Percentiles rank a stretch among this genome's conserved stretches.
Evolutionary conservation across 164 flowering plant genomes (phyloP).

Genomic region (Nelumbo lutea): DNA sequence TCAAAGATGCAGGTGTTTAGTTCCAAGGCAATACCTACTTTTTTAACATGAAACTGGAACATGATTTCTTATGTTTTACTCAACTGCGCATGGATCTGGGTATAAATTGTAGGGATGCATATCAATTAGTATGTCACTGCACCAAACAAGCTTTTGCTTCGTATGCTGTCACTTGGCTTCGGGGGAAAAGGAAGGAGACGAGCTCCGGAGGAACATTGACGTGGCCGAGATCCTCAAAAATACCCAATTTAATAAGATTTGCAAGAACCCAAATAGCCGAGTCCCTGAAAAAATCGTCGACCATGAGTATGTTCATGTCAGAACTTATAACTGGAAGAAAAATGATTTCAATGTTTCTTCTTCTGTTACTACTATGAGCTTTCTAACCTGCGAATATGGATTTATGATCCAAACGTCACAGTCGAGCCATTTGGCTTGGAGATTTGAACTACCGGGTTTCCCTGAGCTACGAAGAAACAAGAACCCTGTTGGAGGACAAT

Average conservation of each 20-base stretch:
- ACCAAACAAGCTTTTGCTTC: constrained; percentile 76
- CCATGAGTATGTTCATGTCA: constrained; percentile 56
- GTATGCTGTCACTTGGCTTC: constrained; percentile 87
- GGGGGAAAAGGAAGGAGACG: constrained; percentile 89
- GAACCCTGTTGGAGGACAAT: constrained; percentile 48
- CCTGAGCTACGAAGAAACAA: constrained; percentile 58
- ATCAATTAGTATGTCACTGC: constrained; percentile 65
- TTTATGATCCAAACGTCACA: constrained; percentile 18
- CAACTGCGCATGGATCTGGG: not conserved
- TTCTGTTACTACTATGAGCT: not conserved
- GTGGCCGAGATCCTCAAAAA: constrained; percentile 65
- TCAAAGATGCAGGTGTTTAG: not conserved
- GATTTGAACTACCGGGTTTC: constrained; percentile 85
- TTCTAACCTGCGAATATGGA: not conserved
- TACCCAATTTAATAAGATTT: constrained; percentile 61
- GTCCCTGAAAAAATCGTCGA: constrained; percentile 68
- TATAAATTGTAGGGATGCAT: constrained; percentile 65
- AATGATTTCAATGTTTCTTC: constrained; percentile 1
- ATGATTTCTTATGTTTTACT: not conserved
- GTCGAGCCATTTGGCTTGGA: constrained; percentile 83
- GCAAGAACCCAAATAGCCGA: constrained; percentile 37
- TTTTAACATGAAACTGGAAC: not conserved
- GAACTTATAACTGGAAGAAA: too few relatives aligned
- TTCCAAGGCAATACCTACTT: not conserved
- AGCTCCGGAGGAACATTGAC: constrained; percentile 65